Conservation (phyloP, 1,139 yeast genomes). For the Insectozyma bohioensis region DNA sequence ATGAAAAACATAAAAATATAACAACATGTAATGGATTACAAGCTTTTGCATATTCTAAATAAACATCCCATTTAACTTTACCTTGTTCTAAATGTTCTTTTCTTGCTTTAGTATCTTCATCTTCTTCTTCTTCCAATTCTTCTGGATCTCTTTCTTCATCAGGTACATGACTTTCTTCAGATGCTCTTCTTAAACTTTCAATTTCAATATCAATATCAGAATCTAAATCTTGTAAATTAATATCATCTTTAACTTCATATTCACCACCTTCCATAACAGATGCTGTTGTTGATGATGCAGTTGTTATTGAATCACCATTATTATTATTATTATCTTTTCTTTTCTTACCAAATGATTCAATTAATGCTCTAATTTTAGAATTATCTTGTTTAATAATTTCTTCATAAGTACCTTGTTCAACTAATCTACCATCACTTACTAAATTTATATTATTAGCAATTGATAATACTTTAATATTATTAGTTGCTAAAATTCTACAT, state of each 20-base stretch:
- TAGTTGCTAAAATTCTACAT: slow-evolving; percentile 83
- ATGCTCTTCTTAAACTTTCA: slow-evolving; percentile 67
- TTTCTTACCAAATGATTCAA: slow-evolving; percentile 73
- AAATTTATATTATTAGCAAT: slow-evolving; percentile 74
- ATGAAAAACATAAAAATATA: slow-evolving; percentile 50
- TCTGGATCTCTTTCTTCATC: slow-evolving; percentile 28
- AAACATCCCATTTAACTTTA: slow-evolving; percentile 88
- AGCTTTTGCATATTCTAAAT: slow-evolving; percentile 79
- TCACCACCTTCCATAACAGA: slow-evolving; percentile 12
- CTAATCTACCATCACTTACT: slow-evolving; percentile 72
- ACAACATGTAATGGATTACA: slow-evolving; percentile 75
- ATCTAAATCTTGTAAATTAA: slow-evolving; percentile 26
- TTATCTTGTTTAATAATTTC: slow-evolving; percentile 54
- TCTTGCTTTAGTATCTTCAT: slow-evolving; percentile 43
- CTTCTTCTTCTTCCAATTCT: slow-evolving; percentile 38
- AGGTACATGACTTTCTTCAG: slow-evolving; percentile 53
- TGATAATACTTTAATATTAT: slow-evolving; percentile 79
- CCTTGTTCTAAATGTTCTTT: slow-evolving; percentile 91
- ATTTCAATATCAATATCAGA: slow-evolving; percentile 35
- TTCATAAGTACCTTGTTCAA: slow-evolving; percentile 74
- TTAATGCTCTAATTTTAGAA: slow-evolving; percentile 59
- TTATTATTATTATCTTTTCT: slow-evolving; percentile 19
- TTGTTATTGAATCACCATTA: slow-evolving; percentile 3
- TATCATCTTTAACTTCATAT: slow-evolving; percentile 11
- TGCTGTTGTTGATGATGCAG: slow-evolving; percentile 8